These are phyloP conservation scores for Colletotrichum brevisporum DNA, from an alignment of 2,329 filamentous ascomycete genomes.

Conservation along the genomic window DNA sequence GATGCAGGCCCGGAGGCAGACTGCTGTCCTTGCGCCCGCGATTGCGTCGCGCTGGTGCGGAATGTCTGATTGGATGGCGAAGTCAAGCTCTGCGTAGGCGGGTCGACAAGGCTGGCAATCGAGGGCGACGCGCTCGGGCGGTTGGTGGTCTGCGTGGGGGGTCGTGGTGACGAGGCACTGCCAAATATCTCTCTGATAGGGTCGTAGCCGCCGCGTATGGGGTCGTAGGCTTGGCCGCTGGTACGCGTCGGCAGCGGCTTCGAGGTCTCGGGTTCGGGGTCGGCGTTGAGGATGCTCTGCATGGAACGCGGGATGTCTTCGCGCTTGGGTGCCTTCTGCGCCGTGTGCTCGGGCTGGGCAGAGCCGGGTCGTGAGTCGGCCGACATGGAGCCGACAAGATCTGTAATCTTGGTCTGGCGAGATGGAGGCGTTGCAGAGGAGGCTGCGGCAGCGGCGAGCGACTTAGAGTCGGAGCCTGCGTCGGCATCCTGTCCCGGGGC, in stretches of 20 bases:
- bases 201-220: slow-evolving; percentile 83
- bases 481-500: slow-evolving; percentile 55
- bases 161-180: slow-evolving; percentile 64
- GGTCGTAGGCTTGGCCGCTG: slow-evolving; percentile 89
- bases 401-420: slow-evolving; percentile 58
- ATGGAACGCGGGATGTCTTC: slow-evolving; percentile 67
- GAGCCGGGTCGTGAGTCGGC: slow-evolving; percentile 46
- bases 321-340: slow-evolving; percentile 65
- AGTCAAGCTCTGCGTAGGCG: slow-evolving; percentile 55
- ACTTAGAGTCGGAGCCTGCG: slow-evolving; percentile 52
- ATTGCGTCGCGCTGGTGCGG: slow-evolving; percentile 44
- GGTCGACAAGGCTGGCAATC: slow-evolving; percentile 91
- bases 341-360: slow-evolving; percentile 49
- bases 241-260: slow-evolving; percentile 68
- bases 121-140: slow-evolving; percentile 91
- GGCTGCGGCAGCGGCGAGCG: slow-evolving; percentile 49
- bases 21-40: slow-evolving; percentile 53
- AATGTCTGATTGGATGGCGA: slow-evolving; percentile 51
- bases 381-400: slow-evolving; percentile 48
- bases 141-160: slow-evolving; percentile 61
- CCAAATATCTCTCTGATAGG: slow-evolving; percentile 65
- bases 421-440: slow-evolving; percentile 43
- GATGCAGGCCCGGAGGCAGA: slow-evolving; percentile 58
- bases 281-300: slow-evolving; percentile 70
- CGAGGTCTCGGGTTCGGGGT: slow-evolving; percentile 53